Conservation (phyloP, 805 yeast genomes). For the Saturnispora serradocipensis region DNA sequence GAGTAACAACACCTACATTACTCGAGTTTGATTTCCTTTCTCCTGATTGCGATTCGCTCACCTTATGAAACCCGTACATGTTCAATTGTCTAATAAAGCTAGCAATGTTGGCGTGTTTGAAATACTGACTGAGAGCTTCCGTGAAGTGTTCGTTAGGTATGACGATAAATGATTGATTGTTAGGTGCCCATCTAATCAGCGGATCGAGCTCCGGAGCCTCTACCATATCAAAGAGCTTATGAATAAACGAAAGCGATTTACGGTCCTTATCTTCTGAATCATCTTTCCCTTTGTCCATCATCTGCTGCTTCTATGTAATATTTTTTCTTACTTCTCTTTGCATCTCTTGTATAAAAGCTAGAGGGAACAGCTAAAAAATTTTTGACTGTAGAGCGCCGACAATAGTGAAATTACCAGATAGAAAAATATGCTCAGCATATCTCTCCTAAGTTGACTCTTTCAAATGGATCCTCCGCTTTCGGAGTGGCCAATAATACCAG, state of each 20-base stretch:
- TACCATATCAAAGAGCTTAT: slow-evolving; percentile 83
- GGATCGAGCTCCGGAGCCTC: slow-evolving; percentile 66
- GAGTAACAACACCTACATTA: not conserved
- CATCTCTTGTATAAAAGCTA: not conserved
- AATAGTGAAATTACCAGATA: not conserved
- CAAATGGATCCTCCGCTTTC: slow-evolving; percentile 41
- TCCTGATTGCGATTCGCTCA: slow-evolving; percentile 28
- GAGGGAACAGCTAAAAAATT: not conserved
- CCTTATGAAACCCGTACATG: slow-evolving; percentile 79
- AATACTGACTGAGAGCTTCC: slow-evolving; percentile 55
- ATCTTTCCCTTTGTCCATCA: not conserved
- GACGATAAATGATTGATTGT: slow-evolving; percentile 62
- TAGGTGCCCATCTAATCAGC: slow-evolving; percentile 77
- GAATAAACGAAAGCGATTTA: slow-evolving; percentile 45
- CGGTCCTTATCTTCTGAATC: slow-evolving; percentile 7
- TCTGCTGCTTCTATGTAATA: not conserved
- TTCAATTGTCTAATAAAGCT: slow-evolving; percentile 72
- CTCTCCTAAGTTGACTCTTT: not conserved
- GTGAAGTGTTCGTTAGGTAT: slow-evolving; percentile 82
- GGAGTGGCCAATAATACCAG: slow-evolving; percentile 45
- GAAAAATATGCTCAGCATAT: slow-evolving; percentile 3
- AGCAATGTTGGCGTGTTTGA: slow-evolving; percentile 75
- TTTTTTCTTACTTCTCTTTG: not conserved
- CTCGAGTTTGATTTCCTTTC: not conserved
- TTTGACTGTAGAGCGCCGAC: not conserved